A percentile compares a stretch with the other conserved stretches of the same genome.
These are phyloP conservation scores for Leucosporidium yakuticum DNA, from an alignment of 768 basidiomycete genomes.

Conservation along the genomic window DNA sequence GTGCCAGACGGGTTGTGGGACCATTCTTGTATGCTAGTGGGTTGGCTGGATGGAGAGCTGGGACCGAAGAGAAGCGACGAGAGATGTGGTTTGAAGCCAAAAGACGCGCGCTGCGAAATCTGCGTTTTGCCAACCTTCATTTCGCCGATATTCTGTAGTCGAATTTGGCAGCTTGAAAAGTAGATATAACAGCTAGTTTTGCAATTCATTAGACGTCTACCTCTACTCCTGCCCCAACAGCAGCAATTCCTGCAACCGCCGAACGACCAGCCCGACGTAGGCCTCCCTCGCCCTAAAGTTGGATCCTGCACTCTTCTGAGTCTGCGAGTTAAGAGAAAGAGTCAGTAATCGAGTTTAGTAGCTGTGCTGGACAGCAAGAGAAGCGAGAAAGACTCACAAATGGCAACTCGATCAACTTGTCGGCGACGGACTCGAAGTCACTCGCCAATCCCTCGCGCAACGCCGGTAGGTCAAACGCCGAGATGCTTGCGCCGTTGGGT, in stretches of 20 bases:
- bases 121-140: too few species aligned
- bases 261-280: slow-evolving; percentile 70
- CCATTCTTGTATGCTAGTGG: too few species aligned
- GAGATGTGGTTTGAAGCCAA: too few species aligned
- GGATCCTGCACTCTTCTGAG: slow-evolving; percentile 50
- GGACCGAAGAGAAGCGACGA: too few species aligned
- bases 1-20: slow-evolving; percentile 26
- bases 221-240: not conserved
- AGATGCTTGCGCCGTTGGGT: not conserved
- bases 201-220: not conserved
- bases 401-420: slow-evolving; percentile 54
- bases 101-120: too few species aligned
- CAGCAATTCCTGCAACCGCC: slow-evolving; percentile 45
- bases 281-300: slow-evolving; percentile 55
- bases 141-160: too few species aligned
- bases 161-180: too few species aligned
- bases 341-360: not conserved
- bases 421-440: slow-evolving; percentile 51
- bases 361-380: accelerated
- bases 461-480: slow-evolving; percentile 22
- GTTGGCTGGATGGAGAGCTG: too few species aligned
- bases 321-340: slow-evolving; percentile 16
- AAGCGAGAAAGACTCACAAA: slow-evolving; percentile 46
- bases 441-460: slow-evolving; percentile 46
- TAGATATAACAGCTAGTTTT: too few species aligned